Conservation (phyloP, 345 rosid genomes). For the Eucalyptus leucophloia region DNA sequence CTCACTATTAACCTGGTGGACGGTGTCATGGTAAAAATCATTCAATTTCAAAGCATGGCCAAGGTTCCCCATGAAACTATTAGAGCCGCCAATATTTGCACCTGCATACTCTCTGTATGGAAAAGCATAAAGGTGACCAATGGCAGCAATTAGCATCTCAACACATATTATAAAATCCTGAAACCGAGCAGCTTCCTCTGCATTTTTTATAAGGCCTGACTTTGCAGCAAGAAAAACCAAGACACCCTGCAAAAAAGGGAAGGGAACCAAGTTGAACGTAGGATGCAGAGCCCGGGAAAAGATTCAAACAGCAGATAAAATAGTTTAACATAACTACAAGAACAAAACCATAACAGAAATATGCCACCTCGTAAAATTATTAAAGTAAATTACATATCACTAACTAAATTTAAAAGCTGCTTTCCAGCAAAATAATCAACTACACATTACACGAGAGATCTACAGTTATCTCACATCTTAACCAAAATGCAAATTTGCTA, state of each 20-base stretch:
- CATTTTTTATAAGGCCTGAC: slow-evolving; percentile 60
- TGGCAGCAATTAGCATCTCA: slow-evolving; percentile 97
- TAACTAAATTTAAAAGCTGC: background rate
- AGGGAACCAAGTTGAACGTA: background rate
- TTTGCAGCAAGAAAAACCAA: slow-evolving; percentile 94
- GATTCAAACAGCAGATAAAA: background rate
- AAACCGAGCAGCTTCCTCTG: slow-evolving; percentile 84
- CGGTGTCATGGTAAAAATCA: slow-evolving; percentile 96
- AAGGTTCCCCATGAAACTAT: slow-evolving; percentile 68
- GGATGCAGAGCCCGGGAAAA: background rate
- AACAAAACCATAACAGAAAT: background rate
- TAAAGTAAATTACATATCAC: background rate
- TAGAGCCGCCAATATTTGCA: slow-evolving; percentile 72
- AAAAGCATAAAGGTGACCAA: slow-evolving; percentile 91
- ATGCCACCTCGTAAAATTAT: background rate
- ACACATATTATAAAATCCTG: slow-evolving; percentile 87
- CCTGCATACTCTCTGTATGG: slow-evolving; percentile 98
- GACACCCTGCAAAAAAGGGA: slow-evolving; percentile 58
- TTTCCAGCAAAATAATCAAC: background rate
- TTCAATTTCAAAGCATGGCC: slow-evolving; percentile 85
- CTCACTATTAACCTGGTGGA: slow-evolving; percentile 66
- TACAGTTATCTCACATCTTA: background rate
- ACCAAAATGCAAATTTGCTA: background rate
- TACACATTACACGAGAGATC: background rate
- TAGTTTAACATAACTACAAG: background rate